These are phyloP conservation scores for Pseudopyrenochaeta lycopersici DNA, from an alignment of 2,329 filamentous ascomycete species.

Conservation along the genomic window DNA sequence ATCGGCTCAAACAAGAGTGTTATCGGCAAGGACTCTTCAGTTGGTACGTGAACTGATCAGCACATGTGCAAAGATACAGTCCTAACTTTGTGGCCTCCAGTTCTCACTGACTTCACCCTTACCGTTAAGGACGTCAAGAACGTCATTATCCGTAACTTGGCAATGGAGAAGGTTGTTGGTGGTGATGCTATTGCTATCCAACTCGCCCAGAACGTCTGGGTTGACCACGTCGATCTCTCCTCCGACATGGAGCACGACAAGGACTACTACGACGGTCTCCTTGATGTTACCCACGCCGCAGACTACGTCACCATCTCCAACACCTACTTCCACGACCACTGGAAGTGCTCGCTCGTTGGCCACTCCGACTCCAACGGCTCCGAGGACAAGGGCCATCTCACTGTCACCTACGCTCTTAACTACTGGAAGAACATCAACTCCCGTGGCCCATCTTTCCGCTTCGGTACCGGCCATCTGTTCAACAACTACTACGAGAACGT, in stretches of 20 bases:
- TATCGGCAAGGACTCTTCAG: slow-evolving; percentile 59
- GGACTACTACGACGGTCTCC: slow-evolving; percentile 74
- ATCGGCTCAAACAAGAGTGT: slow-evolving; percentile 61
- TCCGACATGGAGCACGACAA: slow-evolving; percentile 69
- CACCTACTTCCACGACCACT: slow-evolving; percentile 66
- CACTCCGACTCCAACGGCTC: slow-evolving; percentile 67
- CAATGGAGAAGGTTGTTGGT: slow-evolving; percentile 59
- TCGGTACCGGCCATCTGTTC: slow-evolving; percentile 71
- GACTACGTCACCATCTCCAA: slow-evolving; percentile 69
- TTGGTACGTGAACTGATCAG: slow-evolving; percentile 31
- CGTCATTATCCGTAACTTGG: slow-evolving; percentile 67
- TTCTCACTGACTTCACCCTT: slow-evolving; percentile 58
- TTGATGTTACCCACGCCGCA: slow-evolving; percentile 70
- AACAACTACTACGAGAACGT: slow-evolving; percentile 59
- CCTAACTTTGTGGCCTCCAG: slow-evolving; percentile 18
- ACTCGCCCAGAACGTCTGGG: slow-evolving; percentile 64
- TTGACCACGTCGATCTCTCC: slow-evolving; percentile 73
- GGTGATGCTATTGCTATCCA: slow-evolving; percentile 64
- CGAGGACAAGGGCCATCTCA: slow-evolving; percentile 69
- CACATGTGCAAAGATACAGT: neutral
- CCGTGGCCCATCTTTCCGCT: slow-evolving; percentile 69
- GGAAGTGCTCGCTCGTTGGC: slow-evolving; percentile 66
- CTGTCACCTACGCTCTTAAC: slow-evolving; percentile 73
- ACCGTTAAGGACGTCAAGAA: slow-evolving; percentile 60
- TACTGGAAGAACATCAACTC: slow-evolving; percentile 71